These are phyloP conservation scores for Yamadazyma endophytica DNA, from an alignment of 805 yeast species.

Conservation along the genomic window DNA sequence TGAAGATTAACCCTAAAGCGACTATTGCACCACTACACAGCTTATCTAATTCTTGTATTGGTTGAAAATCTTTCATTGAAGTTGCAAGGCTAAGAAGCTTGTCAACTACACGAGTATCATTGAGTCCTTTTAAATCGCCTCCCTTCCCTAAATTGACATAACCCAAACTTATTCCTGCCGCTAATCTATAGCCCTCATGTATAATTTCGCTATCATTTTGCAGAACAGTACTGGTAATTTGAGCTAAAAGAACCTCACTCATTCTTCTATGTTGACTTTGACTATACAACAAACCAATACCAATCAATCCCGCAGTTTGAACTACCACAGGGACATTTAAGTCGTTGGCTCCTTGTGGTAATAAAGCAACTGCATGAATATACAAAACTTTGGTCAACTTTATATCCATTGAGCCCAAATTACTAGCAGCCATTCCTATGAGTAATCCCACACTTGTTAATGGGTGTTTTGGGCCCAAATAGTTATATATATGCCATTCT, in stretches of 20 bases:
- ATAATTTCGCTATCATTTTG: conserved; percentile 55
- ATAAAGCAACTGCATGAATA: conserved; percentile 86
- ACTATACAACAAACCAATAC: conserved; percentile 80
- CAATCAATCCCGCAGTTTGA: conserved; percentile 88
- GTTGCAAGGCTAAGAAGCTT: conserved; percentile 54
- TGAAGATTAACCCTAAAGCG: conserved; percentile 69
- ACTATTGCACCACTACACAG: conserved; percentile 71
- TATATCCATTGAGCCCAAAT: conserved; percentile 75
- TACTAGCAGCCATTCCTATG: conserved; percentile 90
- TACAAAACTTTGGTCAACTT: conserved; percentile 86
- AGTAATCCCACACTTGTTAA: conserved; percentile 82
- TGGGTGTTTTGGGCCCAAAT: conserved; percentile 83
- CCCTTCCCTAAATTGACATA: conserved; percentile 79
- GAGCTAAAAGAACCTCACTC: conserved; percentile 74
- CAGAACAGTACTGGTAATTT: conserved; percentile 52
- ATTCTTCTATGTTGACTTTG: conserved; percentile 79
- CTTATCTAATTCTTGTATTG: conserved; percentile 53
- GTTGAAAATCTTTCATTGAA: conserved; percentile 60
- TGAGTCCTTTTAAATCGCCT: conserved; percentile 50
- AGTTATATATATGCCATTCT: conserved; percentile 95
- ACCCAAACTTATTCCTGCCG: conserved; percentile 89
- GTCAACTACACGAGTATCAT: conserved; percentile 64
- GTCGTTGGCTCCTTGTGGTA: conserved; percentile 89
- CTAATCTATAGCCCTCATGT: conserved; percentile 76
- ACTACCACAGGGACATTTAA: conserved; percentile 77